These are phyloP conservation scores for Gaeumannomyces sp. DNA, from an alignment of 2,329 filamentous ascomycete genomes.

Conservation along the genomic window DNA sequence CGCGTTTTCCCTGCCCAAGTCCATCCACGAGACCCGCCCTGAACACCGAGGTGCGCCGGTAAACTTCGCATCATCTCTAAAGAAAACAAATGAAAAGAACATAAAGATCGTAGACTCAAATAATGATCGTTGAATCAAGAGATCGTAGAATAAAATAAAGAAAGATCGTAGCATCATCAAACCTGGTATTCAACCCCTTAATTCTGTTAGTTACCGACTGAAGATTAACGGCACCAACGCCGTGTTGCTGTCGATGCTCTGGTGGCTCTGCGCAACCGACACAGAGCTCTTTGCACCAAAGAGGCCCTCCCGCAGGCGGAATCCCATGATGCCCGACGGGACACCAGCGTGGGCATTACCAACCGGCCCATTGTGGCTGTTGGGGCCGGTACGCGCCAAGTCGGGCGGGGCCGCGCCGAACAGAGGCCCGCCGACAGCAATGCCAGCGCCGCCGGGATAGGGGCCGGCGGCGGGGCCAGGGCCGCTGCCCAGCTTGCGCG, in stretches of 20 bases:
- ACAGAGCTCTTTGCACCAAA: constrained; percentile 25
- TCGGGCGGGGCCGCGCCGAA: neutral
- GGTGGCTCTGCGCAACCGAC: constrained; percentile 13
- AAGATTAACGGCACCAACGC: constrained; percentile 56
- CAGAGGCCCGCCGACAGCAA: neutral
- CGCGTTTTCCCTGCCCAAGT: neutral
- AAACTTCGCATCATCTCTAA: neutral
- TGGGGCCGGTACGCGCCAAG: neutral
- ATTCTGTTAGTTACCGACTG: constrained; percentile 30
- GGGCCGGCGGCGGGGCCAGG: neutral
- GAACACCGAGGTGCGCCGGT: neutral
- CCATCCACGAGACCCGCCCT: neutral
- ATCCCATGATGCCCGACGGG: constrained; percentile 29
- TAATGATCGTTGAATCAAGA: neutral
- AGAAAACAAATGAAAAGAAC: neutral
- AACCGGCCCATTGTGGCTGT: neutral
- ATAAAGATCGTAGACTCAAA: neutral
- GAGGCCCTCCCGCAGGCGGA: constrained; percentile 35
- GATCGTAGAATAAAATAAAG: neutral
- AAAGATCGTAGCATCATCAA: neutral
- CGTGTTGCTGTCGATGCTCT: constrained; percentile 46
- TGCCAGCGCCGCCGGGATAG: neutral
- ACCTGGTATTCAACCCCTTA: neutral
- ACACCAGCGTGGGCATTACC: too few relatives aligned
- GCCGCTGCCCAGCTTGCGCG: constrained; percentile 37